phyloP scores from a whole-genome alignment of 2,329 filamentous ascomycete genomes.

The Tolypocladium guangdongense region DNA sequence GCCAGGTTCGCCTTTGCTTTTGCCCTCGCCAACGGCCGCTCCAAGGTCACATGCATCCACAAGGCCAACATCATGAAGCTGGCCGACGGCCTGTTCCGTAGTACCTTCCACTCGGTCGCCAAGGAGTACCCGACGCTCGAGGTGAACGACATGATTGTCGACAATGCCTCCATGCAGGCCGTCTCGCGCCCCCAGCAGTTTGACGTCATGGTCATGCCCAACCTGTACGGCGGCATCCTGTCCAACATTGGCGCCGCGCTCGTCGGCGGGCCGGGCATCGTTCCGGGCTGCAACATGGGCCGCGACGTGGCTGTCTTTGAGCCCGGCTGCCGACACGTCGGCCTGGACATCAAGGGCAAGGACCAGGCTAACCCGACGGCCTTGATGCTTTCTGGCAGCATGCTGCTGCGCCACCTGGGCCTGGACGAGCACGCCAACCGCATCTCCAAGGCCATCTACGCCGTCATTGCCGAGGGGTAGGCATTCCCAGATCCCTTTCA shows the following conservation, averaged over 20 bases:
- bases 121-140: slow-evolving; percentile 94
- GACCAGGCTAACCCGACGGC: slow-evolving; percentile 98
- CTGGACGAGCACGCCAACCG: slow-evolving; percentile 97
- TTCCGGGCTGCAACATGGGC: slow-evolving; percentile 99
- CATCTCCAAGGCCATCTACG: slow-evolving; percentile 77
- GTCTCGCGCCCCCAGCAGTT: slow-evolving; percentile 95
- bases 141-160: slow-evolving; percentile 99
- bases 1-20: slow-evolving; percentile 98
- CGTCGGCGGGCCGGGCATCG: slow-evolving; percentile 91
- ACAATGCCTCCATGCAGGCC: slow-evolving; percentile 99
- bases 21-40: slow-evolving; percentile 94
- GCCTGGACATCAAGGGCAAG: slow-evolving; percentile 99
- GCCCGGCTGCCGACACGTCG: slow-evolving; percentile 97
- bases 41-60: slow-evolving; percentile 99
- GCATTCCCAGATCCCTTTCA: slow-evolving; percentile 14
- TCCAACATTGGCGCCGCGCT: slow-evolving; percentile 98
- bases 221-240: slow-evolving; percentile 95
- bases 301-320: slow-evolving; percentile 97
- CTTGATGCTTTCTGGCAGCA: slow-evolving; percentile 86
- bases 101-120: slow-evolving; percentile 86
- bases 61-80: slow-evolving; percentile 99
- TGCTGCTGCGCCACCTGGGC: slow-evolving; percentile 94
- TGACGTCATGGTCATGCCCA: slow-evolving; percentile 99
- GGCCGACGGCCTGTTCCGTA: slow-evolving; percentile 95
- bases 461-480: slow-evolving; percentile 80